phyloP scores from a whole-genome alignment of 2,329 filamentous ascomycete genomes.

The Teratosphaeria zuluensis region DNA sequence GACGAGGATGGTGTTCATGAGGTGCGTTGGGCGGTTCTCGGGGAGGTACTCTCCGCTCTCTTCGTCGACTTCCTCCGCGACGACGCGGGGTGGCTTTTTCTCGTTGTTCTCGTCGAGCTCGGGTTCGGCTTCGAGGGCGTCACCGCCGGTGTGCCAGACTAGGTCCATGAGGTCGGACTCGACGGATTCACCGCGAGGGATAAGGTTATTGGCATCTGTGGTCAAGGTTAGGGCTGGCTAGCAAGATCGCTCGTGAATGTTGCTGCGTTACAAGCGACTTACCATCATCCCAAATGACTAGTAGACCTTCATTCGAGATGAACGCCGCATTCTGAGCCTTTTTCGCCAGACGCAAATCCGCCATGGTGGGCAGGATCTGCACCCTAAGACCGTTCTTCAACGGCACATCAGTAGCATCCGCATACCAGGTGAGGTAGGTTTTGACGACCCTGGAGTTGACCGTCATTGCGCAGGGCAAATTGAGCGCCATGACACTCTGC shows the following conservation, averaged over 20 bases:
- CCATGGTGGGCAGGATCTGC: conserved; percentile 63
- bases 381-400: conserved; percentile 67
- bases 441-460: conserved; percentile 72
- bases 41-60: conserved; percentile 60
- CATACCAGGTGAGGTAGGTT: conserved; percentile 64
- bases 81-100: conserved; percentile 39
- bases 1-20: conserved; percentile 62
- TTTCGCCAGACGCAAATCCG: conserved; percentile 59
- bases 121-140: conserved; percentile 43
- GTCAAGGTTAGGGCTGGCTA: not conserved
- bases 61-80: conserved; percentile 54
- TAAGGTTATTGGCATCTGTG: conserved; percentile 53
- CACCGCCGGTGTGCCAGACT: conserved; percentile 46
- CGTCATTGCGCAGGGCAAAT: conserved; percentile 72
- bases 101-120: conserved; percentile 38
- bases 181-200: conserved; percentile 60
- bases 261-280: not conserved
- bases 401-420: conserved; percentile 64
- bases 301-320: conserved; percentile 57
- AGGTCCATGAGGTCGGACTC: conserved; percentile 69
- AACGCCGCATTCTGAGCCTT: conserved; percentile 78
- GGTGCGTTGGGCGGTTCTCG: conserved; percentile 56
- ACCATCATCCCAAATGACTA: conserved; percentile 74
- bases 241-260: not conserved
- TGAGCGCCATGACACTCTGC: conserved; percentile 55